Evolutionary conservation across 2,329 filamentous ascomycete genomes (phyloP), one percentile per base, ranked within the genome.

Genomic region (Penicillium sp.): DNA sequence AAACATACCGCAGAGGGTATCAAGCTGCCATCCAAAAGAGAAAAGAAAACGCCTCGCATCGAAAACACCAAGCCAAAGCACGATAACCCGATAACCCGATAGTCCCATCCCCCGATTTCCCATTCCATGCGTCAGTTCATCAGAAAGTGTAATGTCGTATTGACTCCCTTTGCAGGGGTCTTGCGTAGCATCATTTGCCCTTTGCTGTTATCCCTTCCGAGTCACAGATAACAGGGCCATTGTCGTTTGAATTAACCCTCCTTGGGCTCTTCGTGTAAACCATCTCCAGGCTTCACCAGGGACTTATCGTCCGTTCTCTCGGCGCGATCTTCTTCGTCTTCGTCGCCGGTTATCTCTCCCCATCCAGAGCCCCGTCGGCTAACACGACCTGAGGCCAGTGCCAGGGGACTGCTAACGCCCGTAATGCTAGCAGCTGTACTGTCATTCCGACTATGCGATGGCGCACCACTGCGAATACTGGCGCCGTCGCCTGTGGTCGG

Each of bases 391-490:
- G 59, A 60, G 25, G 62, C 56, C 44, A 68, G 59, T 6, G 80
- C 79, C 32, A 90, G 69, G 12, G 85, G 83, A 57, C 82, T 86
- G 27, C 69, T 66, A n/a, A 79, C 64, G 7, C 79, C 81, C 6
- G 59, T 53, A 10, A 90, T 84, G 67, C 87, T 92, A 24, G 88
- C 87, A 53, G 78, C 86, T 47, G 92, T 82, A 69, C 90, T 95
- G 66, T 95, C 89, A 43, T 88, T 86, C 54, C 89, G 80, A 2
- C 81, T 82, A 67, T 95, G 91, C 0, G 88, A 87, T 3, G 88
- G 67, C 1, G 86, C 72, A 0, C 88, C 89, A 66, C 89, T 95
- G 46, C 88, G 81, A 27, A 95, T 75, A 63, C 89, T 95, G 8
- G 84, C 83, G 1, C 81, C 87, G 58, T 95, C 89, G 4, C 79